phyloP scores from a whole-genome alignment of 805 yeast species.

The Pichia gijzeniarum region DNA sequence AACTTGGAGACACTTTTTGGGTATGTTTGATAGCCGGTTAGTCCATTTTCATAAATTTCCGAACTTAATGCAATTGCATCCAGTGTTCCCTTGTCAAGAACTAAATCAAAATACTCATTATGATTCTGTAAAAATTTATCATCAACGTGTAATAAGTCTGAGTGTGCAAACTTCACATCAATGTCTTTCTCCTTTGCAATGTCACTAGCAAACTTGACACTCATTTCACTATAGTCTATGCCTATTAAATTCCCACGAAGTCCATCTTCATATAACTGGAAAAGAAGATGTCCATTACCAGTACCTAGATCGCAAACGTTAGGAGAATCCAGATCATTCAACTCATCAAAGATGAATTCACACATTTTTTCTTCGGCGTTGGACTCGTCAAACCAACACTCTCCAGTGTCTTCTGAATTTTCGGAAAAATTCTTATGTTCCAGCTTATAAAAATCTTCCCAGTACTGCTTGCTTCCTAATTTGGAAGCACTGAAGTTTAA shows the following conservation, averaged over 20 bases:
- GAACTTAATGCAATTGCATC: constrained; percentile 94
- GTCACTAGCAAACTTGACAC: constrained; percentile 66
- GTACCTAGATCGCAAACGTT: constrained; percentile 81
- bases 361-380: constrained; percentile 84
- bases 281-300: constrained; percentile 89
- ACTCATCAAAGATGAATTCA: constrained; percentile 45
- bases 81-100: constrained; percentile 90
- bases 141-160: constrained; percentile 54
- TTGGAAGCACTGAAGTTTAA: constrained; percentile 62
- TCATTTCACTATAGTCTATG: constrained; percentile 76
- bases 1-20: constrained; percentile 51
- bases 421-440: constrained; percentile 67
- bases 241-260: constrained; percentile 51
- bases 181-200: constrained; percentile 41
- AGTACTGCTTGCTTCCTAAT: constrained; percentile 82
- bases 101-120: constrained; percentile 52
- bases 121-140: constrained; percentile 28
- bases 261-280: constrained; percentile 60
- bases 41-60: constrained; percentile 38
- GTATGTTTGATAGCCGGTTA: constrained; percentile 52
- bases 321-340: constrained; percentile 16
- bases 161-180: constrained; percentile 49
- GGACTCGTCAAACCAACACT: constrained; percentile 94
- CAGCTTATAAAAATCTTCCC: constrained; percentile 80
- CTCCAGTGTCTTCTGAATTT: constrained; percentile 85